phyloP scores from a whole-genome alignment of 2,329 filamentous ascomycete species.

The Amesomyces nigricolor region DNA sequence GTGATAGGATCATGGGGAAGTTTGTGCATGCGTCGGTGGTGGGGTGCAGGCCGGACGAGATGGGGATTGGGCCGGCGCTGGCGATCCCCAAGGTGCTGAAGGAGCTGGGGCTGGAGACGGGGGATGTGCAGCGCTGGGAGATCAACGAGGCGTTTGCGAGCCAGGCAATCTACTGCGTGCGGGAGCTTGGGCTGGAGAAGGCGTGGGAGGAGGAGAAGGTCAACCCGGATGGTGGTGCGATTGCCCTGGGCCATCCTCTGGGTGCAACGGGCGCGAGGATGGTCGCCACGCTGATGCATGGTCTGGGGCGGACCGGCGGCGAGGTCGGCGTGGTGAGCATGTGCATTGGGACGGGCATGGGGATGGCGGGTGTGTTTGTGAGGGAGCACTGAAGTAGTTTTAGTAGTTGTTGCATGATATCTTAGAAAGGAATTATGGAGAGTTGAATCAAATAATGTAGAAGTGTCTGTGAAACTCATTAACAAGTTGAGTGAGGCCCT shows the following conservation, averaged over 20 bases:
- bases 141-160: conserved; percentile 80
- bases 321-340: conserved; percentile 84
- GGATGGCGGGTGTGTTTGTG: conserved; percentile 44
- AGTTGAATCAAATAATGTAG: too few species aligned
- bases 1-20: conserved; percentile 67
- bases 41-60: conserved; percentile 83
- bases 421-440: too few species aligned
- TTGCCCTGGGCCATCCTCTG: conserved; percentile 87
- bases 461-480: neutral
- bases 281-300: conserved; percentile 64
- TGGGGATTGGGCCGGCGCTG: conserved; percentile 84
- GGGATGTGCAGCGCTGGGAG: conserved; percentile 81
- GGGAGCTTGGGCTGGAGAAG: conserved; percentile 61
- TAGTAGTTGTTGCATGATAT: neutral
- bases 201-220: conserved; percentile 62
- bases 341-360: conserved; percentile 82
- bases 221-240: conserved; percentile 89
- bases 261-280: conserved; percentile 84
- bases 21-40: conserved; percentile 72
- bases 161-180: conserved; percentile 63
- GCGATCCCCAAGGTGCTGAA: conserved; percentile 78
- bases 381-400: conserved; percentile 25
- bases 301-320: conserved; percentile 60
- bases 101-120: conserved; percentile 57
- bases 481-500: too few species aligned